Evolutionary conservation across 1,139 yeast genomes (phyloP).

Genomic region (Komagataea norvegica): DNA sequence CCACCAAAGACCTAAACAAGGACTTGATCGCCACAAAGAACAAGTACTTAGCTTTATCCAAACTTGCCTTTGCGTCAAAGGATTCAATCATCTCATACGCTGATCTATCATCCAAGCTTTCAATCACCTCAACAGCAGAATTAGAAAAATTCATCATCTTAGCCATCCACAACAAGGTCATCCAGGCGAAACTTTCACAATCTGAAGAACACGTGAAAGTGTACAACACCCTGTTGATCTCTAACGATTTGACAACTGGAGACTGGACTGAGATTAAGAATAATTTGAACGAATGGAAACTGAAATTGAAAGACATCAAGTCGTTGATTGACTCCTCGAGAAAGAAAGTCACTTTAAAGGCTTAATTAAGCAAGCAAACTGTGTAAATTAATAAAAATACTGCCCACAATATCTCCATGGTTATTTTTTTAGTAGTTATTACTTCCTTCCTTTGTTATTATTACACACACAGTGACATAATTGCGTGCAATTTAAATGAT

Average conservation of each 20-base stretch:
- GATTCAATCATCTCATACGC: slow-evolving; percentile 14
- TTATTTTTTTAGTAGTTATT: background rate
- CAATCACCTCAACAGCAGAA: slow-evolving; percentile 10
- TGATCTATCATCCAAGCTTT: slow-evolving; percentile 12
- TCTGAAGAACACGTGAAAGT: slow-evolving; percentile 17
- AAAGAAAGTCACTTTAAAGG: slow-evolving; percentile 13
- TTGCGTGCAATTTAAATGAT: too few relatives aligned
- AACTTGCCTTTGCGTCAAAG: slow-evolving; percentile 13
- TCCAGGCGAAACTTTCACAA: slow-evolving; percentile 25
- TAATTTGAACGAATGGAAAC: slow-evolving; percentile 21
- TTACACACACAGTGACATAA: too few relatives aligned
- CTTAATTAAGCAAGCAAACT: too few relatives aligned
- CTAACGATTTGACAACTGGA: slow-evolving; percentile 13
- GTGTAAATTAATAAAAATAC: too few relatives aligned
- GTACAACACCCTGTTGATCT: slow-evolving; percentile 18
- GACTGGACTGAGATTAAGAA: slow-evolving; percentile 24
- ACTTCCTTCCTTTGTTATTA: background rate
- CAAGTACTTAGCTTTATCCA: slow-evolving; percentile 18
- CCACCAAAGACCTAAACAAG: slow-evolving; percentile 9
- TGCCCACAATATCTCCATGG: too few relatives aligned
- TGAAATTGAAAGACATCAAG: slow-evolving; percentile 22
- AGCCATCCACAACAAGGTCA: slow-evolving; percentile 21
- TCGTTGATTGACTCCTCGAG: slow-evolving; percentile 20
- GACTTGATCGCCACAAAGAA: slow-evolving; percentile 15
- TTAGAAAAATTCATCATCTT: slow-evolving; percentile 22